Evolutionary conservation across 345 rosid genomes (phyloP).

Genomic region (Chamaenerion angustifolium): DNA sequence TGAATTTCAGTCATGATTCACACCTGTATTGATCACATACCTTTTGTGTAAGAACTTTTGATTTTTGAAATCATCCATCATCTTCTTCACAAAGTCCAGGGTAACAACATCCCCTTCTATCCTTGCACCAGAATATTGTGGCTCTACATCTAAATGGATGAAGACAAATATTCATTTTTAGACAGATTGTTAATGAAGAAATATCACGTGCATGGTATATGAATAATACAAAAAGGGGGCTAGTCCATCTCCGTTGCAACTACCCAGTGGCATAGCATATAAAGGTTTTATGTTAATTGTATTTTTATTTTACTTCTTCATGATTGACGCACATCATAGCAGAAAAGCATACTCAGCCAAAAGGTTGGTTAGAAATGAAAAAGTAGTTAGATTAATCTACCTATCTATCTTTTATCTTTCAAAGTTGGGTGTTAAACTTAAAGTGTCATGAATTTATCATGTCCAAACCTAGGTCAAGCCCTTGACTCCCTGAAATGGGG

Average conservation of each 20-base stretch:
- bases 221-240: background rate
- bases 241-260: background rate
- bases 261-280: no score
- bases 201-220: background rate
- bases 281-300: no score
- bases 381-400: no score
- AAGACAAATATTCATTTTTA: background rate
- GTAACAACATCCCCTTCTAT: conserved; percentile 80
- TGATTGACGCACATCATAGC: no score
- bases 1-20: no score
- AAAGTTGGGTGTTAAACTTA: no score
- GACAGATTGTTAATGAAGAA: background rate
- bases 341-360: no score
- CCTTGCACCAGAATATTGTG: conserved; percentile 85
- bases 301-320: no score
- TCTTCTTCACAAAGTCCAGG: conserved; percentile 77
- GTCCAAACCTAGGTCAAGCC: conserved; percentile 50
- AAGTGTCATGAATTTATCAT: conserved; percentile 7
- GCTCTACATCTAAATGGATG: conserved; percentile 74
- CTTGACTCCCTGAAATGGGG: conserved; percentile 47
- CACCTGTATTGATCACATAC: conserved; percentile 17
- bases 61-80: conserved; percentile 91
- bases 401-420: no score
- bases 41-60: conserved; percentile 82
- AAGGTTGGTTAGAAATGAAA: no score